These are phyloP conservation scores for Kodamaea hsintzibuensis DNA, from an alignment of 805 yeast genomes.

Conservation along the genomic window DNA sequence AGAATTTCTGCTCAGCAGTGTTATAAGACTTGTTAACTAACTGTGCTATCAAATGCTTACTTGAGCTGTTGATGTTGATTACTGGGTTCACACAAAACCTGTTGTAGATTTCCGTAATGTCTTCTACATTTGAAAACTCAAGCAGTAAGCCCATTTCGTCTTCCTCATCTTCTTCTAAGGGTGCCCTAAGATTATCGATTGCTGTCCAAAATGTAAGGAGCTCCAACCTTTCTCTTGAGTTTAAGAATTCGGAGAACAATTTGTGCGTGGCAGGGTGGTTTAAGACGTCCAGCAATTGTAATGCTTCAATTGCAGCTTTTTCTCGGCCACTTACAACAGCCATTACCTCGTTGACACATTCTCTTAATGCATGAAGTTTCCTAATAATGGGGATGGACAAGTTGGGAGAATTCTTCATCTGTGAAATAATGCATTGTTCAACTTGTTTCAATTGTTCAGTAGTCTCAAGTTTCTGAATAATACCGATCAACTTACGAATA, in stretches of 20 bases:
- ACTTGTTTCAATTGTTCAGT: slow-evolving; percentile 13
- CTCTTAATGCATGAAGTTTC: slow-evolving; percentile 8
- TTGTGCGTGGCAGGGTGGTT: slow-evolving; percentile 46
- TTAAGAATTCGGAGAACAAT: slow-evolving; percentile 24
- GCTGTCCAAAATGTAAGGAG: slow-evolving; percentile 65
- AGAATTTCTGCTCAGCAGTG: neutral
- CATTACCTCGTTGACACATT: slow-evolving; percentile 2
- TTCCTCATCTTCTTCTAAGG: slow-evolving; percentile 56
- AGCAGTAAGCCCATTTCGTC: slow-evolving; percentile 36
- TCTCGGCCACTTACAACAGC: neutral
- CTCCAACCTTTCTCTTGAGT: slow-evolving; percentile 12
- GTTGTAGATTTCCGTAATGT: slow-evolving; percentile 50
- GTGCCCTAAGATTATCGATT: slow-evolving; percentile 69
- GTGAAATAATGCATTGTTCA: slow-evolving; percentile 8
- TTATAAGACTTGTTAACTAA: slow-evolving; percentile 4
- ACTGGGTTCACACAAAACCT: slow-evolving; percentile 23
- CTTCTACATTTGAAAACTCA: slow-evolving; percentile 51
- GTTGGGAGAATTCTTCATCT: slow-evolving; percentile 9
- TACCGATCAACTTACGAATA: slow-evolving; percentile 3
- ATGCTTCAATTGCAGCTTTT: slow-evolving; percentile 9
- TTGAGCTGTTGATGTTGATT: slow-evolving; percentile 7
- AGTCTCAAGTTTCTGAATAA: neutral
- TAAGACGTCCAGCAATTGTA: slow-evolving; percentile 46
- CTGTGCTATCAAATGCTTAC: slow-evolving; percentile 8
- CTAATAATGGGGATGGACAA: slow-evolving; percentile 7